phyloP scores from a whole-genome alignment of 148 eudicot genomes.

The Arctostaphylos glauca region DNA sequence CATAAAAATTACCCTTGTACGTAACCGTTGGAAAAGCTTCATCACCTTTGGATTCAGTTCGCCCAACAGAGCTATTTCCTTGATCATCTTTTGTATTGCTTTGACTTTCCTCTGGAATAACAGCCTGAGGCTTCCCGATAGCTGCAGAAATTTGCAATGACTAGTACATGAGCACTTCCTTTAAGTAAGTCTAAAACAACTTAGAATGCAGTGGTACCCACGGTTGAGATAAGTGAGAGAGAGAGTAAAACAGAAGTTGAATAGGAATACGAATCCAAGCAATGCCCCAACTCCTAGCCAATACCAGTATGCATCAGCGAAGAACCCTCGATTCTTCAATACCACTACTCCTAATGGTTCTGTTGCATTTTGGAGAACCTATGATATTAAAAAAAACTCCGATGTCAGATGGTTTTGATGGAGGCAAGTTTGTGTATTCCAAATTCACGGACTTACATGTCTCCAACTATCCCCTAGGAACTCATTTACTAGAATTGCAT shows the following conservation, averaged over 20 bases:
- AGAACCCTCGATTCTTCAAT: slow-evolving; percentile 49
- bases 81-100: slow-evolving; percentile 26
- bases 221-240: slow-evolving; percentile 56
- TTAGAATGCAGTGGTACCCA: slow-evolving; percentile 17
- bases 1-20: too few relatives aligned
- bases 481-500: slow-evolving; percentile 72
- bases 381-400: background rate
- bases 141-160: slow-evolving; percentile 32
- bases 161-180: too few relatives aligned
- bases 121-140: slow-evolving; percentile 56
- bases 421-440: background rate
- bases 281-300: slow-evolving; percentile 64
- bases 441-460: slow-evolving; percentile 26
- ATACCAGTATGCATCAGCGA: slow-evolving; percentile 50
- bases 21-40: too few relatives aligned
- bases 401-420: background rate
- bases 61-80: slow-evolving; percentile 1
- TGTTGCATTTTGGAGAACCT: slow-evolving; percentile 15
- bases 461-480: slow-evolving; percentile 79
- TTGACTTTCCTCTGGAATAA: slow-evolving; percentile 46
- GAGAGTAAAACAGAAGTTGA: slow-evolving; percentile 38
- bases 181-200: background rate
- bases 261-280: slow-evolving; percentile 42
- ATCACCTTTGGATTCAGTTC: too few relatives aligned
- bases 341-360: slow-evolving; percentile 37